phyloP scores from a whole-genome alignment of 148 eudicot genomes.

The Fagopyrum tataricum region DNA sequence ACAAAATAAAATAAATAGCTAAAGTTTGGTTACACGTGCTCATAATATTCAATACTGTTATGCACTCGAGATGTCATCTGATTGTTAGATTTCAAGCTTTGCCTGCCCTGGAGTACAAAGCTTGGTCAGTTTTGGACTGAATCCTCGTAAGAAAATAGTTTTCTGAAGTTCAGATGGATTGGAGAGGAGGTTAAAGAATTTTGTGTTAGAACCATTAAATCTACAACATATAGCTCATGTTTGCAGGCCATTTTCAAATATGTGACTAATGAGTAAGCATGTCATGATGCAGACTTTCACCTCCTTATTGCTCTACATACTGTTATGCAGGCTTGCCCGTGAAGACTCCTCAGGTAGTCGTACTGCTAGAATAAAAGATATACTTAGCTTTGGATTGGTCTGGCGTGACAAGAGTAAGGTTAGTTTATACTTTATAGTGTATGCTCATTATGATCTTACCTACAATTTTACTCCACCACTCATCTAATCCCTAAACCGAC shows the following conservation, averaged over 20 bases:
- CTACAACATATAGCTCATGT: background rate
- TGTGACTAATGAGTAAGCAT: background rate
- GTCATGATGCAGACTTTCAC: background rate
- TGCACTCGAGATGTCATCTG: background rate
- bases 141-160: background rate
- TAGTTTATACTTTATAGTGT: conserved; percentile 4
- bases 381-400: conserved; percentile 1
- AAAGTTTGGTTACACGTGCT: background rate
- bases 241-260: background rate
- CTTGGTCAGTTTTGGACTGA: background rate
- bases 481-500: background rate
- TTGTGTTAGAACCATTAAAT: background rate
- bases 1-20: background rate
- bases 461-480: background rate
- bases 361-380: background rate
- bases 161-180: background rate
- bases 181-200: too few relatives aligned
- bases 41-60: background rate
- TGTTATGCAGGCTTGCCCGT: conserved; percentile 25
- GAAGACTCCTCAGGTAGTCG: background rate
- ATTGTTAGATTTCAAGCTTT: background rate
- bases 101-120: background rate
- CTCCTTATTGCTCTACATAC: background rate
- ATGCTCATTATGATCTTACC: background rate
- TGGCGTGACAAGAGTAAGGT: conserved; percentile 15